These are phyloP conservation scores for Apocynum venetum DNA, from an alignment of 257 asterid genomes.

Conservation along the genomic window DNA sequence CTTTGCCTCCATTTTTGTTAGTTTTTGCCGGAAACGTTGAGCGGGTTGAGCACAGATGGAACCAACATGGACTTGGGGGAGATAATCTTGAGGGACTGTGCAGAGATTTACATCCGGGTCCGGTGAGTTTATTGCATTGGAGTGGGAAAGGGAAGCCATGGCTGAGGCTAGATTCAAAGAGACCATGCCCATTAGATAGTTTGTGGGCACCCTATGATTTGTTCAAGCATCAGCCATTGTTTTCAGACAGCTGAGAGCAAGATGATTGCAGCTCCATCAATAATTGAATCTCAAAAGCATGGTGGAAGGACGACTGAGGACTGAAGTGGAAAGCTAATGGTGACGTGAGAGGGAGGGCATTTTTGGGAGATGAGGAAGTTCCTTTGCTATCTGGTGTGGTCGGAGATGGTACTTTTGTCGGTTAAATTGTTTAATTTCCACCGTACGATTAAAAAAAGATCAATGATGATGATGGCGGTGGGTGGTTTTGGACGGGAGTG, in stretches of 20 bases:
- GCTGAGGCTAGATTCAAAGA: conserved; percentile 71
- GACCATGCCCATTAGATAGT: conserved; percentile 68
- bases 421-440: background rate
- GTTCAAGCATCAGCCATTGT: conserved; percentile 48
- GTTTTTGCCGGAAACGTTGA: conserved; percentile 68
- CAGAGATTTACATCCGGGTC: conserved; percentile 76
- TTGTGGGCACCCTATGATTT: conserved; percentile 79
- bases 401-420: background rate
- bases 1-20: conserved; percentile 64
- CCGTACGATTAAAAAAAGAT: background rate
- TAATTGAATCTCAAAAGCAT: conserved; percentile 19
- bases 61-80: conserved; percentile 88
- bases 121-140: conserved; percentile 86
- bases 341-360: conserved; percentile 27
- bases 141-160: conserved; percentile 95
- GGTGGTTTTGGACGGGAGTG: background rate
- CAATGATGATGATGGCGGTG: background rate
- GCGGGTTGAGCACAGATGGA: conserved; percentile 76
- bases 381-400: background rate
- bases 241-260: conserved; percentile 45
- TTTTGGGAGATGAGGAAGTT: conserved; percentile 2
- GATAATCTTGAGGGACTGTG: conserved; percentile 71
- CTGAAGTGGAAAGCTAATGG: conserved; percentile 12
- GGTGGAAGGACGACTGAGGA: conserved; percentile 31
- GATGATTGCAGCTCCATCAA: conserved; percentile 24